A percentile compares a stretch with the other conserved stretches of the same genome.
These are phyloP conservation scores for Candida nanaspora DNA, from an alignment of 805 yeast genomes.

Conservation along the genomic window DNA sequence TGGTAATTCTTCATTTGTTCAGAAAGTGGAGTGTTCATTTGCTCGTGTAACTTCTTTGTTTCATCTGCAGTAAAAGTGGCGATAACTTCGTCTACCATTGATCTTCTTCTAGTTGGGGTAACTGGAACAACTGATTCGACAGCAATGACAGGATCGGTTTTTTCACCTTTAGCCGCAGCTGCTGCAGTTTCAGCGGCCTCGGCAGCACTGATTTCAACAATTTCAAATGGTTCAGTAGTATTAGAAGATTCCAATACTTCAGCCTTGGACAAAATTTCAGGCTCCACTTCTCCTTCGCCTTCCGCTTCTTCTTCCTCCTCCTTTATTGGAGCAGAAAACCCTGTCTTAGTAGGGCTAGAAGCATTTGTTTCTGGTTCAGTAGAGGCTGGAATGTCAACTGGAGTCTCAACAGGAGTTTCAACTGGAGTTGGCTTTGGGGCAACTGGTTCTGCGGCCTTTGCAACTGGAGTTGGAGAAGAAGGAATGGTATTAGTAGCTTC, in stretches of 20 bases:
- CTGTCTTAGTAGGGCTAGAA: conserved; percentile 10
- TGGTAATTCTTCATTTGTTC: conserved; percentile 18
- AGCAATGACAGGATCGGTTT: background rate
- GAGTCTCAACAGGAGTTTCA: background rate
- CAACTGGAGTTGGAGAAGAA: too few species aligned
- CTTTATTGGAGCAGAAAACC: conserved; percentile 26
- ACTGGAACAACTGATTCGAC: background rate
- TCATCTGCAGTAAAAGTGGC: conserved; percentile 21
- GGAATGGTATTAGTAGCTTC: too few species aligned
- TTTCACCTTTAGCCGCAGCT: background rate
- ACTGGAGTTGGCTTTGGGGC: too few species aligned
- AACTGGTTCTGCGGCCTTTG: too few species aligned
- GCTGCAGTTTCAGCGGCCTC: conserved; percentile 5
- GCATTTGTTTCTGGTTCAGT: too few species aligned
- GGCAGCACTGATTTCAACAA: too few species aligned
- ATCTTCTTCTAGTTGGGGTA: conserved; percentile 13
- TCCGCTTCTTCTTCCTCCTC: conserved; percentile 22
- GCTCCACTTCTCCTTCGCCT: too few species aligned
- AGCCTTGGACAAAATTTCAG: too few species aligned
- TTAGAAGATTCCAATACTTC: too few species aligned
- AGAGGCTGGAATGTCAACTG: too few species aligned
- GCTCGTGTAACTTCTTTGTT: conserved; percentile 11
- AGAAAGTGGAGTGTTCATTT: conserved; percentile 23
- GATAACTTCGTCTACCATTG: conserved; percentile 27
- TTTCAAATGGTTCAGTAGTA: too few species aligned